Conservation (phyloP, 345 rosid species). For the Pistacia vera region DNA sequence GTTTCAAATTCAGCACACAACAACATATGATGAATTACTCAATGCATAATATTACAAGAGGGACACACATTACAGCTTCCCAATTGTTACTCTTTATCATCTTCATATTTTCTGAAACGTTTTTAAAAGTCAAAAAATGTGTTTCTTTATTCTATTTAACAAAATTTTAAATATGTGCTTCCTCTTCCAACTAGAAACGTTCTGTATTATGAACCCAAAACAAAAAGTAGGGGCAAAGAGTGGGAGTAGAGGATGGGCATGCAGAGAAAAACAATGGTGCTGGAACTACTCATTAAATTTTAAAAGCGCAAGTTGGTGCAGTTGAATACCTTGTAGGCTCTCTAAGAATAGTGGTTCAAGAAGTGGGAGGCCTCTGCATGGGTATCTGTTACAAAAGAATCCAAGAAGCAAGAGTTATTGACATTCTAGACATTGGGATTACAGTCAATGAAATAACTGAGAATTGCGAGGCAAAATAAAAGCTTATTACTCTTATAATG, state of each 20-base stretch:
- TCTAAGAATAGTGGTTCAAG: not conserved
- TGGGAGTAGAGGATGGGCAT: not conserved
- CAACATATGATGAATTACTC: not conserved
- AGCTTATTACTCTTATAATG: not conserved
- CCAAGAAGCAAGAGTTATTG: not conserved
- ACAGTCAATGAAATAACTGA: no score
- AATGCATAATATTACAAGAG: not conserved
- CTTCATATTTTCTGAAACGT: not conserved
- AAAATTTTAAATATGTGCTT: not conserved
- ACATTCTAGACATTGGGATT: not conserved
- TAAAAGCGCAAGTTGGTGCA: not conserved
- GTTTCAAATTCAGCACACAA: conserved; percentile 14
- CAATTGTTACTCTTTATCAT: not conserved
- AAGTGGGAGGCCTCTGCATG: not conserved
- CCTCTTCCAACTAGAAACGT: not conserved
- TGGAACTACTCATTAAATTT: not conserved
- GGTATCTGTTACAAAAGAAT: not conserved
- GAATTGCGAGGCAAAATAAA: not conserved
- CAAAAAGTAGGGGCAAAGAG: not conserved
- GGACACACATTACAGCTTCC: not conserved
- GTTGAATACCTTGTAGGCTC: not conserved
- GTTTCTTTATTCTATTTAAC: not conserved
- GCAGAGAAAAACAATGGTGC: not conserved
- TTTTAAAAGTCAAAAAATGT: not conserved
- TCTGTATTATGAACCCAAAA: not conserved